phyloP scores from a whole-genome alignment of 768 basidiomycete species.

The Astraeus odoratus region DNA sequence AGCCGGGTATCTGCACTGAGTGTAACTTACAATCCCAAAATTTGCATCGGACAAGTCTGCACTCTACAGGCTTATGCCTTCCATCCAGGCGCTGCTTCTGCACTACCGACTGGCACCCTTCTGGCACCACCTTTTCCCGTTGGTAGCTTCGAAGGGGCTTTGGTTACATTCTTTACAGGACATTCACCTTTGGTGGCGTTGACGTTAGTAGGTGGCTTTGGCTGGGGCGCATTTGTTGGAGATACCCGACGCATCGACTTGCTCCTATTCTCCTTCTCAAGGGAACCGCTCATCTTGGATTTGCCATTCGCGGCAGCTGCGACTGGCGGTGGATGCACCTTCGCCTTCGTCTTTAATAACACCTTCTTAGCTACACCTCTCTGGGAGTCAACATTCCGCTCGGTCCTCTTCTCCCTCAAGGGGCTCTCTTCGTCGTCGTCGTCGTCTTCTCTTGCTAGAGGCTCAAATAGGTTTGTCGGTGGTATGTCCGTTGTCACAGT shows the following conservation, averaged over 20 bases:
- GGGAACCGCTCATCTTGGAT: conserved; percentile 23
- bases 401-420: conserved; percentile 42
- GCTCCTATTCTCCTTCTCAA: conserved; percentile 31
- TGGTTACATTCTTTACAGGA: conserved; percentile 6
- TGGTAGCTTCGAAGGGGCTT: conserved; percentile 26
- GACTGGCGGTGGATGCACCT: conserved; percentile 28
- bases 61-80: conserved; percentile 32
- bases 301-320: conserved; percentile 15
- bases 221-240: conserved; percentile 13
- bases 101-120: conserved; percentile 61
- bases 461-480: conserved; percentile 18
- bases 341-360: conserved; percentile 33
- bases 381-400: conserved; percentile 23
- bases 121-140: conserved; percentile 45
- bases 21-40: not conserved
- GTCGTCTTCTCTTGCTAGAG: conserved; percentile 7
- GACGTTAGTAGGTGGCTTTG: conserved; percentile 12
- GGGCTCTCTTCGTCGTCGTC: conserved; percentile 50
- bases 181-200: conserved; percentile 11
- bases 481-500: conserved; percentile 17
- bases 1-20: no score
- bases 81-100: conserved; percentile 55
- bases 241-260: conserved; percentile 27
- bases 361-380: conserved; percentile 18
- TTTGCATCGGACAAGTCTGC: no score